Evolutionary conservation across 148 eudicot species (phyloP).

Genomic region (Chenopodium berlandieri): DNA sequence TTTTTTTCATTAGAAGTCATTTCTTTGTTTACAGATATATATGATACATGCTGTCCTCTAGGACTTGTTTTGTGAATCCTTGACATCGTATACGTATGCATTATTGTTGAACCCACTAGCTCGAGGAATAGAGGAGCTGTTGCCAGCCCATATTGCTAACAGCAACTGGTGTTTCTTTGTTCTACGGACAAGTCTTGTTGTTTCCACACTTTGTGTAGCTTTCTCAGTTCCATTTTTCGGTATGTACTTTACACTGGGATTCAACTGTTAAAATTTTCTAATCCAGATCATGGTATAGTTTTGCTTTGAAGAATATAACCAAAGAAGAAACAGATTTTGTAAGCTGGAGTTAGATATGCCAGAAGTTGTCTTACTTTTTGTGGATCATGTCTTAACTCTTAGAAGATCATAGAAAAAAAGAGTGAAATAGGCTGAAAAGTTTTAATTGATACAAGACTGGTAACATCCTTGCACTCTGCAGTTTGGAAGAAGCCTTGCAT

Average conservation of each 20-base stretch:
- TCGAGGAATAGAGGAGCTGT: constrained; percentile 66
- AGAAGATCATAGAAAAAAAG: too few species aligned
- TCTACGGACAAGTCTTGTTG: constrained; percentile 55
- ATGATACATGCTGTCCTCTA: not conserved
- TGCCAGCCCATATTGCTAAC: constrained; percentile 40
- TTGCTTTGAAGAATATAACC: not conserved
- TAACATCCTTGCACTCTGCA: not conserved
- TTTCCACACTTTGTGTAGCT: constrained; percentile 62
- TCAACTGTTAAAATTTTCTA: not conserved
- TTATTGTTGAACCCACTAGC: constrained; percentile 73
- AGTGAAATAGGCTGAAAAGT: not conserved
- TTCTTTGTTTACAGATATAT: not conserved
- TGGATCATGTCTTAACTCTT: too few species aligned
- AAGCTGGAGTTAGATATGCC: too few species aligned
- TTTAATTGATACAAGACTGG: not conserved
- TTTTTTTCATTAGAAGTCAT: not conserved
- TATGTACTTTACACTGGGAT: constrained; percentile 22
- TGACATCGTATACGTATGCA: constrained; percentile 47
- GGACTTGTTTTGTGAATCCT: constrained; percentile 19
- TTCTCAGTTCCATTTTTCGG: constrained; percentile 73
- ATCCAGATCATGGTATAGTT: not conserved
- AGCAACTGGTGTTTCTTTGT: constrained; percentile 47
- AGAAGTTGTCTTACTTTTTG: not conserved
- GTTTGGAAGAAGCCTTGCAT: not conserved
- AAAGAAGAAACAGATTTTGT: not conserved